Conservation (phyloP, 306 rosid species). For the Spatholobus suberectus region DNA sequence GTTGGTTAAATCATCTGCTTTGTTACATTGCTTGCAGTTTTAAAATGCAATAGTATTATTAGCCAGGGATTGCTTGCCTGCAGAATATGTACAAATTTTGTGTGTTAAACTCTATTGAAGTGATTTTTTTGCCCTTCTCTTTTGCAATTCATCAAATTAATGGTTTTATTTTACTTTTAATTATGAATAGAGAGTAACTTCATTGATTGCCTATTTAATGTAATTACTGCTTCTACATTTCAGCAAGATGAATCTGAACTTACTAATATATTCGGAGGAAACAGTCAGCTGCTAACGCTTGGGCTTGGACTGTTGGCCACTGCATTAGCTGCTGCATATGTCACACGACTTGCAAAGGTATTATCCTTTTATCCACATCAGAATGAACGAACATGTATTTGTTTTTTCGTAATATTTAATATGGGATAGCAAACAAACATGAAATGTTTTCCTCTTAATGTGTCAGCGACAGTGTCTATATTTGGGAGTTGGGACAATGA, state of each 20-base stretch:
- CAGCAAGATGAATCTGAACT: conserved; percentile 94
- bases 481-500: background rate
- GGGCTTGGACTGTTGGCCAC: conserved; percentile 88
- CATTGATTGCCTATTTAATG: conserved; percentile 29
- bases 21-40: background rate
- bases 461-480: background rate
- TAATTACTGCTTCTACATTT: conserved; percentile 45
- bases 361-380: background rate
- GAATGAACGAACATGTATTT: conserved; percentile 18
- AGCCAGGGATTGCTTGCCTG: background rate
- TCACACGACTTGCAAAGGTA: conserved; percentile 93
- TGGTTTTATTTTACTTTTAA: conserved; percentile 7
- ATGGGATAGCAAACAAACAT: conserved; percentile 14
- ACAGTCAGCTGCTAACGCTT: conserved; percentile 76
- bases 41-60: background rate
- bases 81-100: background rate
- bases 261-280: conserved; percentile 69
- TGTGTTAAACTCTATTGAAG: background rate
- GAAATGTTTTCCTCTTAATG: background rate
- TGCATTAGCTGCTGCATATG: conserved; percentile 87
- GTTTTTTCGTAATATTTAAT: background rate
- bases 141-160: background rate
- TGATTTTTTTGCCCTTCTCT: background rate
- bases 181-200: background rate
- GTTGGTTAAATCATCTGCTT: conserved; percentile 10